Evolutionary conservation across 345 rosid species (phyloP).

Genomic region (Populus tremula): DNA sequence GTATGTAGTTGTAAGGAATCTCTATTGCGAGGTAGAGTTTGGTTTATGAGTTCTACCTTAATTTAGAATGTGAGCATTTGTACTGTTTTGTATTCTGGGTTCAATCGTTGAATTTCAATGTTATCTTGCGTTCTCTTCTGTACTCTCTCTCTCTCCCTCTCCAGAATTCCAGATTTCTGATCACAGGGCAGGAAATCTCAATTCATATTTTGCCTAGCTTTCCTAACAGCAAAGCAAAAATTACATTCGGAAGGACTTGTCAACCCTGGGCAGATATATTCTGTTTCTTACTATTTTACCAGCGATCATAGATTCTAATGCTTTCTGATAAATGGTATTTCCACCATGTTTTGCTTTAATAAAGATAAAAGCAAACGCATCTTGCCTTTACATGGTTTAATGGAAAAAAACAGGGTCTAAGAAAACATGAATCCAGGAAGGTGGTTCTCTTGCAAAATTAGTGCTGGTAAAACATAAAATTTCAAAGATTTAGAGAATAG

Average conservation of each 20-base stretch:
- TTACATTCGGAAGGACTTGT: too few relatives aligned
- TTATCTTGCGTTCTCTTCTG: not conserved
- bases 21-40: not conserved
- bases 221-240: too few relatives aligned
- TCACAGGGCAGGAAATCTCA: not conserved
- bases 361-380: not conserved
- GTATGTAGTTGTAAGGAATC: not conserved
- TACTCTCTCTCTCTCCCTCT: not conserved
- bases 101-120: constrained; percentile 7
- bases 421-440: not conserved
- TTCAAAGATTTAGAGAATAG: not conserved
- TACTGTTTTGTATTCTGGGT: not conserved
- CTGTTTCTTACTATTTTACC: too few relatives aligned
- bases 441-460: not conserved
- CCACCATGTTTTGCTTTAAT: not conserved
- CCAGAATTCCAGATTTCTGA: not conserved
- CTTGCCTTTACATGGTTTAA: not conserved
- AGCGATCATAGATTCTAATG: not conserved
- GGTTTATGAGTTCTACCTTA: not conserved
- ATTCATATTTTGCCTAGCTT: not conserved
- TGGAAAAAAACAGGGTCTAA: not conserved
- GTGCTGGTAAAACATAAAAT: not conserved
- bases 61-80: not conserved
- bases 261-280: not conserved
- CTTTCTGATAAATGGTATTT: too few relatives aligned